Conservation (phyloP, 2,329 filamentous ascomycete genomes). For the Ascochyta clinopodiicola region DNA sequence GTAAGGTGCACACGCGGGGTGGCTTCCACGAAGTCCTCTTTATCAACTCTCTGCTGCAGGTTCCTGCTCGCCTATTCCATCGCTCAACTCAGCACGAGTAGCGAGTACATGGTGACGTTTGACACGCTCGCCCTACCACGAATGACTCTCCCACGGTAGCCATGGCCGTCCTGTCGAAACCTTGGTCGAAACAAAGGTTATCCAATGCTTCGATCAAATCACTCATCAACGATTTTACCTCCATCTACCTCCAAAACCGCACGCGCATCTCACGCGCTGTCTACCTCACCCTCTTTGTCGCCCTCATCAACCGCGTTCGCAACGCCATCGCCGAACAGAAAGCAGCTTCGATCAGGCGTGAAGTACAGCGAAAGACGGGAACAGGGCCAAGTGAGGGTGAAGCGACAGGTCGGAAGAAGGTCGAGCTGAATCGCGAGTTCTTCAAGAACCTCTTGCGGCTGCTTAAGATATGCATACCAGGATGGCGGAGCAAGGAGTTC, state of each 20-base stretch:
- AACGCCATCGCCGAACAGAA: conserved; percentile 94
- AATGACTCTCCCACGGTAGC: conserved; percentile 34
- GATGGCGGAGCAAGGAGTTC: conserved; percentile 87
- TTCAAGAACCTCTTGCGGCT: conserved; percentile 78
- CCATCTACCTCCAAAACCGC: conserved; percentile 48
- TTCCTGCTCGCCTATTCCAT: background rate
- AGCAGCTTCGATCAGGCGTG: conserved; percentile 73
- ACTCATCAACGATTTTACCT: conserved; percentile 47
- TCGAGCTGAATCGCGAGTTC: conserved; percentile 90
- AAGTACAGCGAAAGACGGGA: conserved; percentile 60
- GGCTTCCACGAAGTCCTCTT: background rate
- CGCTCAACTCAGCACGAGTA: background rate
- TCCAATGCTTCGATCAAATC: conserved; percentile 44
- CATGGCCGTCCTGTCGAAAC: conserved; percentile 53
- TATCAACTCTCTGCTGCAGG: background rate
- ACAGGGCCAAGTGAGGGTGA: conserved; percentile 45
- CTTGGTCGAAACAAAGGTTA: conserved; percentile 38
- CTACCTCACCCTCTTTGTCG: conserved; percentile 51
- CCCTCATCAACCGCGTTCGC: conserved; percentile 75
- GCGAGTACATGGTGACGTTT: conserved; percentile 5
- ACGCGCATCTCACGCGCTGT: conserved; percentile 52
- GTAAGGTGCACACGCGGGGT: conserved; percentile 4
- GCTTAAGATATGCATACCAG: conserved; percentile 85
- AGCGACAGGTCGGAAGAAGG: conserved; percentile 69
- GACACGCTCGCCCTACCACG: conserved; percentile 1